phyloP scores from a whole-genome alignment of 164 flowering plant genomes.

The Tinospora cordifolia region DNA sequence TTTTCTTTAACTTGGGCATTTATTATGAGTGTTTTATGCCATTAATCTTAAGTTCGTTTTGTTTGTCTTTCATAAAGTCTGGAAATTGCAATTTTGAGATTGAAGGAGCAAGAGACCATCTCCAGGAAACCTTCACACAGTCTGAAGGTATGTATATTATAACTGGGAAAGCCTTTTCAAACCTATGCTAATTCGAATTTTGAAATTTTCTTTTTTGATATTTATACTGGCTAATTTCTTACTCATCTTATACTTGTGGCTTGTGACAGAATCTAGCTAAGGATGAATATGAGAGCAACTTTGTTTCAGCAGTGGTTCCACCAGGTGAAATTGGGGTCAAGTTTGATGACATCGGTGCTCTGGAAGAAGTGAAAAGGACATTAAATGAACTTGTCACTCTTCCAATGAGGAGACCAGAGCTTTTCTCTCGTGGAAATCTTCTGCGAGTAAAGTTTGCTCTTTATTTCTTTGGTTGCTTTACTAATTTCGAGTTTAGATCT shows the following conservation, averaged over 20 bases:
- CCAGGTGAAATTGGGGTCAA: constrained; percentile 92
- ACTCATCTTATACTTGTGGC: constrained; percentile 7
- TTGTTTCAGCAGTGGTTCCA: constrained; percentile 90
- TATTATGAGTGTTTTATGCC: background rate
- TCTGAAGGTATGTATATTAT: constrained; percentile 51
- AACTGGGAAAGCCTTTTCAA: background rate
- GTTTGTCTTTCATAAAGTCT: constrained; percentile 45
- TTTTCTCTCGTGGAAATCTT: constrained; percentile 83
- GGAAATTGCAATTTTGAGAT: constrained; percentile 71
- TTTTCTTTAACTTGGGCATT: background rate
- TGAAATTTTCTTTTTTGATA: background rate
- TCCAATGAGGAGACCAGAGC: constrained; percentile 97
- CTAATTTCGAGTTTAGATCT: background rate
- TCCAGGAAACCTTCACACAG: constrained; percentile 68
- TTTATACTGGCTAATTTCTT: background rate
- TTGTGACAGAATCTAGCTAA: constrained; percentile 73
- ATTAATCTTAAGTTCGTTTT: constrained; percentile 12
- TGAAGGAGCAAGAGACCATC: constrained; percentile 65
- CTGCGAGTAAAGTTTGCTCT: constrained; percentile 54
- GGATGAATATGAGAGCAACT: constrained; percentile 95
- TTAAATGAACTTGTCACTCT: constrained; percentile 93
- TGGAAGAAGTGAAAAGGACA: constrained; percentile 91
- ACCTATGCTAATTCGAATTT: background rate
- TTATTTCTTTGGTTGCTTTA: background rate
- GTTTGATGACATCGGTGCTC: constrained; percentile 96